These are phyloP conservation scores for Thalia dealbata DNA, from an alignment of 176 grass and related monocot genomes.

Conservation along the genomic window DNA sequence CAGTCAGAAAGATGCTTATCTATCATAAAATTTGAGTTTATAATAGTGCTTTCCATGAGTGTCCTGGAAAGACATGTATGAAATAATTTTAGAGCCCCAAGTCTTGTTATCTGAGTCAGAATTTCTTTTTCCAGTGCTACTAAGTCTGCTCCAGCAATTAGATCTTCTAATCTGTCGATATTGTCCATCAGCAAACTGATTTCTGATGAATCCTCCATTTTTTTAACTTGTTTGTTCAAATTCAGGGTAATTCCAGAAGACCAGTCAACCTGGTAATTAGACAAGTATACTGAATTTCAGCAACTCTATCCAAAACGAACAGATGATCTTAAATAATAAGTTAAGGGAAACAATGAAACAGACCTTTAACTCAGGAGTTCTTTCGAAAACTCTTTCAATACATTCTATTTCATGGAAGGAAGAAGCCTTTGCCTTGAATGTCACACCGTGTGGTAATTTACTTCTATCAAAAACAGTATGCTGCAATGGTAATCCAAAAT, in stretches of 20 bases:
- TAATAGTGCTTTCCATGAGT: conserved; percentile 7
- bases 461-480: not conserved
- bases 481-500: conserved; percentile 2
- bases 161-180: conserved; percentile 39
- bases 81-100: conserved; percentile 52
- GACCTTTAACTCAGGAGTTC: not conserved
- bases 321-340: not conserved
- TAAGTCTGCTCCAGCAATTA: conserved; percentile 43
- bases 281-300: not conserved
- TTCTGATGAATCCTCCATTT: conserved; percentile 23
- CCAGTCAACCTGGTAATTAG: not conserved
- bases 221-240: not conserved
- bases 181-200: conserved; percentile 63
- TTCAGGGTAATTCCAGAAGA: not conserved
- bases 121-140: conserved; percentile 46
- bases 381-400: not conserved
- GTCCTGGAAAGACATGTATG: conserved; percentile 24
- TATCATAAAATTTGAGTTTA: conserved; percentile 24
- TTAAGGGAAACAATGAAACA: not conserved
- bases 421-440: not conserved
- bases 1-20: conserved; percentile 6
- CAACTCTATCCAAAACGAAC: not conserved
- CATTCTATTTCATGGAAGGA: not conserved
- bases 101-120: conserved; percentile 41
- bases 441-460: not conserved